Base-by-base conservation (phyloP, 164 flowering plant species). In the Chimonanthus salicifolius region DNA sequence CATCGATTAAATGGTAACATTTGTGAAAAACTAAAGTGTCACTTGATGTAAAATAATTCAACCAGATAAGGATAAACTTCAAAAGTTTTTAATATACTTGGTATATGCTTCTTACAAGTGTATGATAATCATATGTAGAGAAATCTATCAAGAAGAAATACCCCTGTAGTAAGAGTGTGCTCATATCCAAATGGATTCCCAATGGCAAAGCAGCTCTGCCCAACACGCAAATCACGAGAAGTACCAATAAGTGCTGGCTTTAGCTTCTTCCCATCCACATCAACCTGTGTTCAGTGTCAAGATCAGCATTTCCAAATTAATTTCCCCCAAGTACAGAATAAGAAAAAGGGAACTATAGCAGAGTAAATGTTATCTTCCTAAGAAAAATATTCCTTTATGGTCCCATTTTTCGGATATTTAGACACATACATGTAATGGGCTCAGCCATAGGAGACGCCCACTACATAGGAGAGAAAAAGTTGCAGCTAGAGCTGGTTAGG, bases 181-280 rank as follows among this genome's bases (percentile, higher is more conserved):
- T 90, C 97, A 77, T 84, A 91, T 77, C 97, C 98, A 76, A 81
- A 91, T 60, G 98, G 98, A 82, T 90, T 94, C 62, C 97, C 97
- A 77, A 94, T 91, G 15, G 98, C 97, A 79, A 83, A 91, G 81
- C 97, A 92, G 79, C 90, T 92, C 78, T 94, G 98, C 11, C 97
- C 98, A 49, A 94, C 97, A 64, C 58, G 90, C 69, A 92, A 70
- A 62, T 84, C 82, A 47, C 66, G 72, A 62, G 97, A 91, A 18
- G 84, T 87, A 46, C 97, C 98, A 74, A 92, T 68, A 70, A 78
- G 75, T 48, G 85, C 88, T 10, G 97, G 95, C 75, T 87, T 91
- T 66, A 91, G 50, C 74, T 89, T 85, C 74, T 72, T 75, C 16
- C 85, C 88, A 33, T 84, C 88, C 69, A 85, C 80, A 78, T 94